phyloP scores from a whole-genome alignment of 1,284 basidiomycete species.

The Bondarzewia mesenterica region DNA sequence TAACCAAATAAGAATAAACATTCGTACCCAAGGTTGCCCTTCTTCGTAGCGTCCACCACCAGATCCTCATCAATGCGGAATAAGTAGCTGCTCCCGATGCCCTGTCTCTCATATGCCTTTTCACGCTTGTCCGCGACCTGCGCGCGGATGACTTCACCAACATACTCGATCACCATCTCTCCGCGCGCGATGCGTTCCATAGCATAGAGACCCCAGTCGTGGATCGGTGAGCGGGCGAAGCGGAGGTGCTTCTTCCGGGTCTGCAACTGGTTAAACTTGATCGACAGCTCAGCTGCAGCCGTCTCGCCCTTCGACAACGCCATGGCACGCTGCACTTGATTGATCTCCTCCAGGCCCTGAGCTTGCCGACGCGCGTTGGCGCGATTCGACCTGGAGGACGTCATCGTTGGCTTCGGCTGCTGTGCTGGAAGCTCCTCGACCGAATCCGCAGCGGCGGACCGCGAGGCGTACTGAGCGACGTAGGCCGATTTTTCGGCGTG shows the following conservation, averaged over 20 bases:
- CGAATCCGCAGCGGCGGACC: conserved; percentile 32
- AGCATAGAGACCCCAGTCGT: conserved; percentile 96
- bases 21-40: conserved; percentile 93
- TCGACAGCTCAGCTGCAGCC: conserved; percentile 52
- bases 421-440: conserved; percentile 34
- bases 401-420: conserved; percentile 45
- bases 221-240: conserved; percentile 93
- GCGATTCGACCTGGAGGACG: conserved; percentile 85
- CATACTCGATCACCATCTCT: conserved; percentile 99
- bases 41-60: conserved; percentile 97
- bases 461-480: conserved; percentile 68
- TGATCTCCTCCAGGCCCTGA: conserved; percentile 93
- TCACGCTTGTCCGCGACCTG: conserved; percentile 96
- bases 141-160: conserved; percentile 93
- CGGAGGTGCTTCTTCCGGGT: conserved; percentile 97
- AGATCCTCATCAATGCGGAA: conserved; percentile 90
- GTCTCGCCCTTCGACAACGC: conserved; percentile 68
- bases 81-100: conserved; percentile 91
- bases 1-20: conserved; percentile 16
- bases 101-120: conserved; percentile 92
- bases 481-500: conserved; percentile 90
- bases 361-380: conserved; percentile 91
- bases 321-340: conserved; percentile 70
- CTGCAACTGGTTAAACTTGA: conserved; percentile 98
- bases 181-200: conserved; percentile 90